Base-by-base conservation (phyloP, 2,329 filamentous ascomycete genomes). In the Penicillium sp. region DNA sequence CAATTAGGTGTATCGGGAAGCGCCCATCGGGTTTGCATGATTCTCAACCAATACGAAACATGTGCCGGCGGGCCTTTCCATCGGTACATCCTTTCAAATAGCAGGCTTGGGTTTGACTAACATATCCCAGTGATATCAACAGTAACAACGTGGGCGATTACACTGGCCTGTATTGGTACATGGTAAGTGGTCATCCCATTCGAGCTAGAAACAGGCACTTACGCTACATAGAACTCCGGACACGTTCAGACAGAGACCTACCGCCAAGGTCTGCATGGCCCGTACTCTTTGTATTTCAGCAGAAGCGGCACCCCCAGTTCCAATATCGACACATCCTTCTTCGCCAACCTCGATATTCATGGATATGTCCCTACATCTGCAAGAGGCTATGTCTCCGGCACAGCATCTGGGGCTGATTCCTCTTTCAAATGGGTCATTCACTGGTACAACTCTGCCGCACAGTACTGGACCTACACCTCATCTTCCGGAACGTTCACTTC, bases 61-160 rank as follows among this genome's bases (percentile, higher is more conserved):
- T 81, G 80, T 1, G 83, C 82, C 0, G 84, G 84, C 11, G 84
- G 83, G 1, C 84, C 84, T 13, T 87, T 87, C 74, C 77, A 79
- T 71, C 75, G 80, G 53, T 70, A 63, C 46, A 66, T 62, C 33
- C 50, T 45, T 19, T 1, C 3, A 13, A 1, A 12, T 3, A n/a
- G 13, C 18, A 29, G 2, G n/a, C 18, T 33, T 16, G 6, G 34
- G 3, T 12, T 11, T 5, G 2, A n/a, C 56, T 57, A 50, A 59
- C 18, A 8, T 16, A 5, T 8, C 59, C 62, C 54, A 71, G 74
- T 13, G 82, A 85, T 55, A 85, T 86, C 66, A 79, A 85, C 68
- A 74, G 77, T 44, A 87, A 87, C 70, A 82, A 84, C 52, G 80
- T 75, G 13, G 81, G 80, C 4, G 70, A 66, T 33, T 79, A 65